Percentiles rank a stretch among this genome's conserved stretches.
Conservation (phyloP, 2,329 filamentous ascomycete genomes). For the Elsinoe australis region DNA sequence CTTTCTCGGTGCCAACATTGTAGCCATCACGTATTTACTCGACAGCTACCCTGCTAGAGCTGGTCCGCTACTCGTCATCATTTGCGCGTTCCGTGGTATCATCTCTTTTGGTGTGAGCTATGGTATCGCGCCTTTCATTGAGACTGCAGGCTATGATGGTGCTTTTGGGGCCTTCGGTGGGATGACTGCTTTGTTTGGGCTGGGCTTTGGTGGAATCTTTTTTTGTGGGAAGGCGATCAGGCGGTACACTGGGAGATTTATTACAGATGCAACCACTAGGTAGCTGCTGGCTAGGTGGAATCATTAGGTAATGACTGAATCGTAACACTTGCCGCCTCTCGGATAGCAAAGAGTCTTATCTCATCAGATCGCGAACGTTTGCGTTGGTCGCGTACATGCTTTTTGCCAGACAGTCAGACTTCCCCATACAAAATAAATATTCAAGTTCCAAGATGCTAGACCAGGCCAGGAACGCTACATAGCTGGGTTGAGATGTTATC, state of each 20-base stretch:
- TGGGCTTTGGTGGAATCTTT: neutral
- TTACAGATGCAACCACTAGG: neutral
- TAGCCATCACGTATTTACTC: constrained; percentile 39
- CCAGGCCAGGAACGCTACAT: too few species aligned
- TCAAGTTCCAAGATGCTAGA: too few species aligned
- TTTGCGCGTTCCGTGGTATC: constrained; percentile 41
- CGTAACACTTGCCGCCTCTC: too few species aligned
- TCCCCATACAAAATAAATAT: too few species aligned
- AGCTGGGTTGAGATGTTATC: too few species aligned
- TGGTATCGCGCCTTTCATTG: constrained; percentile 32
- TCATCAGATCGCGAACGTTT: too few species aligned
- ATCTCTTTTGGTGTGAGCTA: constrained; percentile 40
- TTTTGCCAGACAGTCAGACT: too few species aligned
- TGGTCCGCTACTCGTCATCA: constrained; percentile 39
- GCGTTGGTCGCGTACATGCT: too few species aligned
- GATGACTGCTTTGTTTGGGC: neutral
- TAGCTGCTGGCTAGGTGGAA: neutral
- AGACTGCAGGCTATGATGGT: constrained; percentile 29
- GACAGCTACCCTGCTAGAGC: constrained; percentile 40
- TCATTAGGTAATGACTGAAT: too few species aligned
- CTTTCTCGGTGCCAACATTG: constrained; percentile 39
- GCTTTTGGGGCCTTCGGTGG: constrained; percentile 22
- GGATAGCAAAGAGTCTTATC: too few species aligned
- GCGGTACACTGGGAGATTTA: neutral
- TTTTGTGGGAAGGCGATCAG: neutral